A percentile compares a stretch with the other conserved stretches of the same genome.
phyloP scores from a whole-genome alignment of 306 rosid genomes.

The Gastrolobium villosum region DNA sequence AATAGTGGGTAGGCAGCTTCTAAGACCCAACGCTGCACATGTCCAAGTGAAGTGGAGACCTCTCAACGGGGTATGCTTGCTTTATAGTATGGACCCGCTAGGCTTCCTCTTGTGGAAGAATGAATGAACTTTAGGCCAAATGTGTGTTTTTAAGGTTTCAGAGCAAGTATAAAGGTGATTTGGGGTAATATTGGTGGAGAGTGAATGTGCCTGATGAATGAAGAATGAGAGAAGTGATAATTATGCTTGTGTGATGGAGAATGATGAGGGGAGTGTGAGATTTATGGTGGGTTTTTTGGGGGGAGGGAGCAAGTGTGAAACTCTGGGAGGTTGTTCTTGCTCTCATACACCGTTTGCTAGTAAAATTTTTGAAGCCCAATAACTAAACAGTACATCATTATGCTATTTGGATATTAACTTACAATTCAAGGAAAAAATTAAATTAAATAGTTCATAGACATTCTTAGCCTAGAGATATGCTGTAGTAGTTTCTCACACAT shows the following conservation, averaged over 20 bases:
- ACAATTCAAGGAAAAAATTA: neutral
- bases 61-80: conserved; percentile 4
- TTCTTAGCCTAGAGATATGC: neutral
- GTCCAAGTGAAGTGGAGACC: conserved; percentile 2
- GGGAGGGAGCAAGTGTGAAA: neutral
- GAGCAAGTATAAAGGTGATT: conserved; percentile 1
- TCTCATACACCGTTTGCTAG: neutral
- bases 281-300: neutral
- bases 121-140: conserved; percentile 8
- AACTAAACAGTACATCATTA: neutral
- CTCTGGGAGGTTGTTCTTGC: neutral
- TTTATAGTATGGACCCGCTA: neutral
- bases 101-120: conserved; percentile 14
- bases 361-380: neutral
- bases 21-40: neutral
- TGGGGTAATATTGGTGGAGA: neutral
- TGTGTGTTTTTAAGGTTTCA: neutral
- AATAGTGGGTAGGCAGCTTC: neutral
- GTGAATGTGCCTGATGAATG: neutral
- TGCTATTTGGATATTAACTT: neutral
- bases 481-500: neutral
- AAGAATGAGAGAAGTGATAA: neutral
- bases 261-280: neutral
- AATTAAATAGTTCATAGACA: neutral
- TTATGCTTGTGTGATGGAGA: neutral